phyloP scores from a whole-genome alignment of 2,329 filamentous ascomycete genomes.

The Seiridium cupressi region DNA sequence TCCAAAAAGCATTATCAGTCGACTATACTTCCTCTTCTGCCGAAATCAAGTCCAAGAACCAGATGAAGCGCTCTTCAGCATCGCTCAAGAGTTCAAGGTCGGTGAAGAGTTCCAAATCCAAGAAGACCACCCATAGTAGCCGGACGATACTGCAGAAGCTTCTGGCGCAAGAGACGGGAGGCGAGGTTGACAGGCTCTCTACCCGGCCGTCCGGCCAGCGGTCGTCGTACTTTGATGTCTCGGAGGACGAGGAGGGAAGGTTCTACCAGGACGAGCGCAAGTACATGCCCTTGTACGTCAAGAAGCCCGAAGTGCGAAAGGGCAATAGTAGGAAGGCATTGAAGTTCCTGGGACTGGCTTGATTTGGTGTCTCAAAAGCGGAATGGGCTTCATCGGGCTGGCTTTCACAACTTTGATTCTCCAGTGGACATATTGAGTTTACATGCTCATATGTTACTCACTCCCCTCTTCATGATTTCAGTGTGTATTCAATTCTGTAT shows the following conservation, averaged over 20 bases:
- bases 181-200: not conserved
- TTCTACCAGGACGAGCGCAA: slow-evolving; percentile 48
- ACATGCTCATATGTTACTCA: too few relatives aligned
- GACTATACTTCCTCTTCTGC: slow-evolving; percentile 11
- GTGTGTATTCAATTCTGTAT: too few relatives aligned
- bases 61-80: slow-evolving; percentile 19
- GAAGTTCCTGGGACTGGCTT: slow-evolving; percentile 51
- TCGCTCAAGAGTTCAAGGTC: not conserved
- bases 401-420: too few relatives aligned
- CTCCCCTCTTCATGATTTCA: too few relatives aligned
- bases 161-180: slow-evolving; percentile 15
- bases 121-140: slow-evolving; percentile 28
- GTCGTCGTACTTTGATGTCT: slow-evolving; percentile 23
- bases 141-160: slow-evolving; percentile 25
- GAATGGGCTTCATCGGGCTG: too few relatives aligned
- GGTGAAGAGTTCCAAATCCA: slow-evolving; percentile 19
- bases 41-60: not conserved
- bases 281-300: slow-evolving; percentile 50
- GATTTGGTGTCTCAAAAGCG: not conserved
- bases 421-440: too few relatives aligned
- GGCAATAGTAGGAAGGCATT: slow-evolving; percentile 50
- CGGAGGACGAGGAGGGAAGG: slow-evolving; percentile 37
- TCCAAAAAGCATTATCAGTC: slow-evolving; percentile 5
- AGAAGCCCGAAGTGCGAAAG: slow-evolving; percentile 31
- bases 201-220: not conserved